Evolutionary conservation across 129 eudicot species (phyloP).

Genomic region (Flaveria robusta): DNA sequence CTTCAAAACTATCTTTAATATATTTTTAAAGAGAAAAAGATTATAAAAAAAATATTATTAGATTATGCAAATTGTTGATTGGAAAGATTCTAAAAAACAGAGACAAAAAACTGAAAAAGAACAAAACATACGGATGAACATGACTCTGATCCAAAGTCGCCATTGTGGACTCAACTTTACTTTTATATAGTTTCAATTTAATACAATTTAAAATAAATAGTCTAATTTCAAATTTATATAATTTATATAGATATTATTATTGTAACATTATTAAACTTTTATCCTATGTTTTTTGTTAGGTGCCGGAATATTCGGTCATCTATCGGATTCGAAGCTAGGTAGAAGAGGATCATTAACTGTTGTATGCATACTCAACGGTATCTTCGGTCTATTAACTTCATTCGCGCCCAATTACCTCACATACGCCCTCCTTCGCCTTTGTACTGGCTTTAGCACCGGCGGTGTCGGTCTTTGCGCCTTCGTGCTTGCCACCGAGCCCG

Average conservation of each 20-base stretch:
- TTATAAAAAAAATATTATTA: no score
- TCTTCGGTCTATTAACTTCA: slow-evolving; percentile 76
- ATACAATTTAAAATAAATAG: not conserved
- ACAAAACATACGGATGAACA: slow-evolving; percentile 10
- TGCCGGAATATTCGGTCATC: slow-evolving; percentile 95
- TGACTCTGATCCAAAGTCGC: slow-evolving; percentile 14
- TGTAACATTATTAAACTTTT: not conserved
- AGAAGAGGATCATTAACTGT: slow-evolving; percentile 79
- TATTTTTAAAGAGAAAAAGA: no score
- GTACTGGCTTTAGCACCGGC: slow-evolving; percentile 89
- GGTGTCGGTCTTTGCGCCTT: slow-evolving; percentile 93
- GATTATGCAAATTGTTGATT: no score
- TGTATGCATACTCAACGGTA: slow-evolving; percentile 63
- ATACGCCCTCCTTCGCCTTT: slow-evolving; percentile 70
- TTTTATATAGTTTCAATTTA: not conserved
- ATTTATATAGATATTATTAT: no score
- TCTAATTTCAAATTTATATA: no score
- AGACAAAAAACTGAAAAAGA: not conserved
- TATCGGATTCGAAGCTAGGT: slow-evolving; percentile 86
- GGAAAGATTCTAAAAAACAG: no score
- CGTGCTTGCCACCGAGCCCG: slow-evolving; percentile 94
- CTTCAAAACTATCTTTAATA: no score
- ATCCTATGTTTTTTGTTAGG: slow-evolving; percentile 43
- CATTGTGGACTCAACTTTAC: slow-evolving; percentile 5
- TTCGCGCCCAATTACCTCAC: slow-evolving; percentile 69